Conservation (phyloP, 169 alveolate species). For the Cardiosporidium cionae region DNA sequence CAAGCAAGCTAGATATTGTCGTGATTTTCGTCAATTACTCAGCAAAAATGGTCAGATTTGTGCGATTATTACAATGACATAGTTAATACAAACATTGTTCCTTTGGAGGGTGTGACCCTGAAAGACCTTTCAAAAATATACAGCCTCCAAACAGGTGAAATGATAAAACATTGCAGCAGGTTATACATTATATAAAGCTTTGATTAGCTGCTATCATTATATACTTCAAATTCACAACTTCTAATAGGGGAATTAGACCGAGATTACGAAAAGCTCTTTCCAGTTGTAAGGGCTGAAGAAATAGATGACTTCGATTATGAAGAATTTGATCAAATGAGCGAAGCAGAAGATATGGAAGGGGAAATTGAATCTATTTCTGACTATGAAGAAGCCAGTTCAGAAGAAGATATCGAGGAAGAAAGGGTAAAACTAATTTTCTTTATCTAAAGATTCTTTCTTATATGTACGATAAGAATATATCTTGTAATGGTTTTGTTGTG, state of each 20-base stretch:
- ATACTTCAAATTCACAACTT: no score
- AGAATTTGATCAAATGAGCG: constrained; percentile 7
- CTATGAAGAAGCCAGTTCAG: constrained; percentile 12
- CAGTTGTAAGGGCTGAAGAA: constrained; percentile 13
- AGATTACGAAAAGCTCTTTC: constrained; percentile 40
- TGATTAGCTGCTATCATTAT: no score
- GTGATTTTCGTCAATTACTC: neutral
- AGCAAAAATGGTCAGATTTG: constrained; percentile 33
- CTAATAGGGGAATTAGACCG: constrained; percentile 33
- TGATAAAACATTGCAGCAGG: no score
- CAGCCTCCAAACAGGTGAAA: constrained; percentile 28
- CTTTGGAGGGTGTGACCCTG: constrained; percentile 21
- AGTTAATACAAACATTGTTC: constrained; percentile 35
- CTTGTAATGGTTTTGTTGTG: neutral
- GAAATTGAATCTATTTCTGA: neutral
- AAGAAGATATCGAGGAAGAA: constrained; percentile 10
- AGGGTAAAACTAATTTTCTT: neutral
- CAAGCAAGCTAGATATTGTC: neutral
- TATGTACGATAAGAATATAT: neutral
- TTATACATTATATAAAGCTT: no score
- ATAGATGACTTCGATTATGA: constrained; percentile 5
- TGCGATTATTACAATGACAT: constrained; percentile 34
- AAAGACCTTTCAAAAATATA: constrained; percentile 31
- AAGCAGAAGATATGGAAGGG: constrained; percentile 14
- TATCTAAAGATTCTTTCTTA: neutral